Base-by-base conservation (phyloP, 2,329 filamentous ascomycete species). In the Penicillium sp. region DNA sequence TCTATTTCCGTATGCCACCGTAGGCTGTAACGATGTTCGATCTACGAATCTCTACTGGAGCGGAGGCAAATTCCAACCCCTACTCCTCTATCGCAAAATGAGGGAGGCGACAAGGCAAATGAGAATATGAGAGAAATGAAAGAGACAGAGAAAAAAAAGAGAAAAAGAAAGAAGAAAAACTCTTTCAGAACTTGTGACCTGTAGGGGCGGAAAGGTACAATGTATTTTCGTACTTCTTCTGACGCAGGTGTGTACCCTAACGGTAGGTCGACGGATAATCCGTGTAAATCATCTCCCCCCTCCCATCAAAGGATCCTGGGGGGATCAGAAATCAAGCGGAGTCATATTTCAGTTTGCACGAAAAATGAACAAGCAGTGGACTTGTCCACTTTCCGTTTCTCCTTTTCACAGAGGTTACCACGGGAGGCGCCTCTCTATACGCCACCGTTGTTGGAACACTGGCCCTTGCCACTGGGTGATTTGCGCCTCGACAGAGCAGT, bases 1-100 rank as follows among this genome's bases (percentile, higher is more conserved):
- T 62, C 63, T 65, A 65, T 68, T 70, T 67, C 61, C 64, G 63
- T 50, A 24, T 28, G 24, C 14, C 34, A 4, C 23, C 9, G 13
- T 43, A 33, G 11, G 24, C 24, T 28, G 24, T 28, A 28, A 5
- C 10, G 24, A 28, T 28, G 24, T 28, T 28, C 10, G 24, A 28
- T 28, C 24, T 10, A 5, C 24, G 24, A 28, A 28, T 28, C 5
- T 28, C 5, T 28, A 28, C 24, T 28, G 24, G 24, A 28, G 5
- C 24, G 24, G 10, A 28, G 24, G 24, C 24, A 28, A 28, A 28
- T 28, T 28, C 5, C 24, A 28, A 28, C 24, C 10, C 24, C 24
- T 28, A 5, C 24, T 10, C 24, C 24, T 28, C 24, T 5, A 5
- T 28, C 24, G 24, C 24, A 28, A 14, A 33, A 11, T 37, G n/a